A percentile compares a stretch with the other conserved stretches of the same genome.
These are phyloP conservation scores for Setaria italica DNA, from an alignment of 202 grass and related monocot genomes.

Conservation along the genomic window DNA sequence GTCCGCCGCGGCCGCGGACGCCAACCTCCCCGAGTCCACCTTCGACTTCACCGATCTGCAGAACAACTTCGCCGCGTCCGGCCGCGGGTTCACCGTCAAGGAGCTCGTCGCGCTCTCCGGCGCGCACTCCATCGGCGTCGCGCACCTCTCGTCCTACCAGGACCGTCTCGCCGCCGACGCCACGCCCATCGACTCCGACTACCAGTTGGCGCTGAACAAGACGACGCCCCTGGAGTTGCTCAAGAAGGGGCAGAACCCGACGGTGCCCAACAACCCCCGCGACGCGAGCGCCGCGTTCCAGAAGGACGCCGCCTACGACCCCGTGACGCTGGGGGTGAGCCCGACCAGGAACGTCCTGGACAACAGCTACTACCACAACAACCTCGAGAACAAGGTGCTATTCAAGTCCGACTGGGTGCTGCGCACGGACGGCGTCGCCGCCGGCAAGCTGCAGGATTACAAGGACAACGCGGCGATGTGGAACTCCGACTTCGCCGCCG, in stretches of 20 bases:
- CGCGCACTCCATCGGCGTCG: conserved; percentile 70
- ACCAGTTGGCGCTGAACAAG: neutral
- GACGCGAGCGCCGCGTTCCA: conserved; percentile 23
- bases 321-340: neutral
- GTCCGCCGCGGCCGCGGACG: conserved; percentile 7
- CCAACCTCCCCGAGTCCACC: conserved; percentile 43
- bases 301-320: neutral
- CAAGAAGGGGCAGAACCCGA: neutral
- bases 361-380: conserved; percentile 57
- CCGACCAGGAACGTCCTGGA: conserved; percentile 3
- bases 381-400: conserved; percentile 33
- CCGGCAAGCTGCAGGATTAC: conserved; percentile 33
- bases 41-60: conserved; percentile 40
- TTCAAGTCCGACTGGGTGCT: conserved; percentile 48
- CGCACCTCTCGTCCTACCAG: conserved; percentile 54
- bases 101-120: conserved; percentile 71
- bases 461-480: neutral
- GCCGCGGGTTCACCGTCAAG: conserved; percentile 35
- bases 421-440: conserved; percentile 34
- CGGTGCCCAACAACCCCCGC: conserved; percentile 6
- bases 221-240: neutral
- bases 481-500: conserved; percentile 53
- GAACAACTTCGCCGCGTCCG: conserved; percentile 33
- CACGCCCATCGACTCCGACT: neutral
- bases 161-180: conserved; percentile 27